Evolutionary conservation across 2,329 filamentous ascomycete genomes (phyloP), one percentile per base, ranked within the genome.

Genomic region (Aureobasidium musti): DNA sequence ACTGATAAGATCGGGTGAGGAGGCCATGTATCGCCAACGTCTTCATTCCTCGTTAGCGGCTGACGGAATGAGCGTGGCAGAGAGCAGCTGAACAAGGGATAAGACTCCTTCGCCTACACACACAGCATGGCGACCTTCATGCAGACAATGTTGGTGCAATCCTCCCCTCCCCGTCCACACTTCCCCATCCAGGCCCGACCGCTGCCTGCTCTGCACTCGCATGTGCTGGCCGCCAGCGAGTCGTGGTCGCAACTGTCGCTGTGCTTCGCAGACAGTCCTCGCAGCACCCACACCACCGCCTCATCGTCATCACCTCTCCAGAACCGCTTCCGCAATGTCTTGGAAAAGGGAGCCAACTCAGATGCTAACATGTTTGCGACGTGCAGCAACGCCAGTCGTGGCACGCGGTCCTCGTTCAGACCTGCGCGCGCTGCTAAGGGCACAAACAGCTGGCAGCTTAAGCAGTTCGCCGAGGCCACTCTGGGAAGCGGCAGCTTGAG

Each of bases 401-500:
- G 92, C 75, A 92, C 91, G 72, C 88, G 91, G 79, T 92, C 91
- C 74, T 91, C 95, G 72, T 98, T 98, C 83, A 92, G 93, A 76
- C 91, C 94, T 43, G 91, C 93, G 74, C 89, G 89, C 69, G 82
- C 89, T 50, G 90, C 89, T 75, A 96, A 95, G 78, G 92, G 93
- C 67, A 96, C 92, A 64, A 91, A 87, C 73, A 96, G 86, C 78
- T 96, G 96, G 82, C 95, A 98, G 80, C 84, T 99, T 72, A 90
- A 95, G 79, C 95, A 99, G 79, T 99, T 98, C 84, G 95, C 95
- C 63, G 96, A 99, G 79, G 95, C 96, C 53, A 99, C 95, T 13
- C 84, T 99, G 43, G 95, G 95, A 41, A 96, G 92, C 72, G 95
- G 95, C 57, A 97, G 93, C 79, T 81, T 99, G 80, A 87, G 92